phyloP scores from a whole-genome alignment of 176 grass and related monocot species.

The Carex scoparia region DNA sequence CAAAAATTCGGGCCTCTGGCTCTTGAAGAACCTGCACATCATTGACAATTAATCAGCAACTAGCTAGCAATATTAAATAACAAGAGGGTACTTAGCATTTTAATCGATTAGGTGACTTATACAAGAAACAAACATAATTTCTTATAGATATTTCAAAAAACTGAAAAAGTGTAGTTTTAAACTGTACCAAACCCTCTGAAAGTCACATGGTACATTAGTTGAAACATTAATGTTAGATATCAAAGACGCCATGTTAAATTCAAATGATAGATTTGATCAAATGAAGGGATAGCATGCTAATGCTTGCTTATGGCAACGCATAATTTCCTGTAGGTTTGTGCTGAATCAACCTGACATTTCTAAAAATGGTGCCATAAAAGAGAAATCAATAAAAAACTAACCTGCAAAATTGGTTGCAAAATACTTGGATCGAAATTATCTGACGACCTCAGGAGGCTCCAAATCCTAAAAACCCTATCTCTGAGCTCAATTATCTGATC shows the following conservation, averaged over 20 bases:
- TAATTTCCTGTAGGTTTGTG: neutral
- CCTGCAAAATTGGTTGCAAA: slow-evolving; percentile 88
- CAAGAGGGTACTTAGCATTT: neutral
- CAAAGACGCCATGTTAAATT: neutral
- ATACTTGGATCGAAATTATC: slow-evolving; percentile 87
- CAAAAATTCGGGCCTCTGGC: slow-evolving; percentile 58
- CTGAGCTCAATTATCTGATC: slow-evolving; percentile 73
- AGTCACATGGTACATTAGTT: neutral
- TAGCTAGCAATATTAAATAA: neutral
- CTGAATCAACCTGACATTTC: neutral
- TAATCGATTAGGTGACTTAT: neutral
- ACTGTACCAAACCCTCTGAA: neutral
- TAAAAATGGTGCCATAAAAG: neutral
- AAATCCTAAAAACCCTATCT: slow-evolving; percentile 73
- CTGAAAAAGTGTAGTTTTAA: neutral
- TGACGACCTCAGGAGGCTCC: slow-evolving; percentile 79
- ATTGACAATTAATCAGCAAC: slow-evolving; percentile 13
- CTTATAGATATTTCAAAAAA: neutral
- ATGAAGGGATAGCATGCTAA: neutral
- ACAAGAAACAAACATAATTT: neutral
- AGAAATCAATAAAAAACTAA: slow-evolving; percentile 19
- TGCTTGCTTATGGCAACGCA: neutral
- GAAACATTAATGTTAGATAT: neutral
- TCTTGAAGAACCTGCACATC: slow-evolving; percentile 68
- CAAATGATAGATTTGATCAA: neutral